phyloP scores from a whole-genome alignment of 768 basidiomycete species.

The Mycena capillaripes region DNA sequence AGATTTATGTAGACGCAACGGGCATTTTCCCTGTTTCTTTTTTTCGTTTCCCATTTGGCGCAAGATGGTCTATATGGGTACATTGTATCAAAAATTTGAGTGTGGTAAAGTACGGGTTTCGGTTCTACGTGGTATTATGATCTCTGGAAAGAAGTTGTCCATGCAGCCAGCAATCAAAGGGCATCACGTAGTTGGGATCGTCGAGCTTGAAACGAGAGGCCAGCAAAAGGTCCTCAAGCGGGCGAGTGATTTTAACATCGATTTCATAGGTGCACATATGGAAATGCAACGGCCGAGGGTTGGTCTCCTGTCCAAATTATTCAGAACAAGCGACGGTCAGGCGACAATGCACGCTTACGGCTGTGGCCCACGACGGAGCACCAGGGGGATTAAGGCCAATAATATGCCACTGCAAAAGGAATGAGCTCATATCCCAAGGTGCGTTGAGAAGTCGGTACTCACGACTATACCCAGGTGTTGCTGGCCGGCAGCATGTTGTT shows the following conservation, averaged over 20 bases:
- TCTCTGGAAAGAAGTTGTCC: slow-evolving; percentile 7
- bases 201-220: not conserved
- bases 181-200: not conserved
- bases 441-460: not conserved
- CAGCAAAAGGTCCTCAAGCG: not conserved
- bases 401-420: not conserved
- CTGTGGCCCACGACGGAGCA: not conserved
- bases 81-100: too few species aligned
- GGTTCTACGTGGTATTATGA: not conserved
- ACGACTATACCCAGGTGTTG: not conserved
- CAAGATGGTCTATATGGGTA: too few species aligned
- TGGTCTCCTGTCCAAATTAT: slow-evolving; percentile 2
- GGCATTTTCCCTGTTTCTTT: too few species aligned
- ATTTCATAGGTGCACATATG: not conserved
- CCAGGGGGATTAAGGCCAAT: not conserved
- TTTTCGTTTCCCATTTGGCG: too few species aligned
- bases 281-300: not conserved
- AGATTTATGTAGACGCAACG: too few species aligned
- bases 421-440: not conserved
- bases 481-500: not conserved
- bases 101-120: too few species aligned
- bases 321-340: too few species aligned
- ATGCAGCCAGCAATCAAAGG: slow-evolving; percentile 8
- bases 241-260: not conserved
- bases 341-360: not conserved